Conservation (phyloP, 176 grass and related monocot species). For the Neostapfia colusana region DNA sequence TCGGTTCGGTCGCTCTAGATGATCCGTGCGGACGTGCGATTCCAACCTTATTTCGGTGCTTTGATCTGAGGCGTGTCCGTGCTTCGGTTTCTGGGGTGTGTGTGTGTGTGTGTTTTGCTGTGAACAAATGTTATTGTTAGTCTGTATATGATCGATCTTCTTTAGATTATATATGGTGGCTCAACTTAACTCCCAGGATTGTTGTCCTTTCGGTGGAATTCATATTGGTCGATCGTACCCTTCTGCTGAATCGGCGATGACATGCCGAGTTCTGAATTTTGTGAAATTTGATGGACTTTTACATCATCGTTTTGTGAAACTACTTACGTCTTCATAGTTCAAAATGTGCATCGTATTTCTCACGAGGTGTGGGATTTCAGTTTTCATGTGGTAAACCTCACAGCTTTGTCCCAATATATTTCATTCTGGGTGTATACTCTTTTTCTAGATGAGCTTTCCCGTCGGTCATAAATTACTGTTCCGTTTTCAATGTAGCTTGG, state of each 20-base stretch:
- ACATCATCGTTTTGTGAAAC: not conserved
- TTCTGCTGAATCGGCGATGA: not conserved
- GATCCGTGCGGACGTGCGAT: not conserved
- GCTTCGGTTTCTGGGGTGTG: not conserved
- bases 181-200: not conserved
- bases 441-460: not conserved
- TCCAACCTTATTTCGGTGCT: not conserved
- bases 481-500: conserved; percentile 6
- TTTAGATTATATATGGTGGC: not conserved
- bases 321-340: not conserved
- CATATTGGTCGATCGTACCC: not conserved
- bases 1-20: not conserved
- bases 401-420: not conserved
- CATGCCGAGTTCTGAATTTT: not conserved
- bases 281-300: not conserved
- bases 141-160: not conserved
- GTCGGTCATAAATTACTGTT: not conserved
- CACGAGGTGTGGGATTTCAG: not conserved
- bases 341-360: not conserved
- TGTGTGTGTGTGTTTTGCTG: no score
- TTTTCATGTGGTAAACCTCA: not conserved
- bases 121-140: not conserved
- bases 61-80: conserved; percentile 4
- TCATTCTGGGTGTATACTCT: not conserved
- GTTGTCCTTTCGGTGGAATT: not conserved